A percentile compares a stretch with the other conserved stretches of the same genome.
Conservation (phyloP, 305 asterid species). For the Fraxinus sp. region DNA sequence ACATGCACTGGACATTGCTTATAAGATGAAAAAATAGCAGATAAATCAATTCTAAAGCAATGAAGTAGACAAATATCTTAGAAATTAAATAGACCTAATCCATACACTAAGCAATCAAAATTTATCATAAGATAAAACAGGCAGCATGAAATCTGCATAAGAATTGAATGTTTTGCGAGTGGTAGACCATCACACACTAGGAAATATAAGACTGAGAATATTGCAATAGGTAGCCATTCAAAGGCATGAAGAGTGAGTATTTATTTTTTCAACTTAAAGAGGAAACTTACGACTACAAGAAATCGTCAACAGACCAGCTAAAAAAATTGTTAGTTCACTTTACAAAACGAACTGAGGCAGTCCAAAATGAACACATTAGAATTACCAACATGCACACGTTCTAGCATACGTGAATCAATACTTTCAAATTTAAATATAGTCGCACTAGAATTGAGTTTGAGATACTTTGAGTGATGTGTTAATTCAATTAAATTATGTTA, state of each 20-base stretch:
- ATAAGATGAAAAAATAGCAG: background rate
- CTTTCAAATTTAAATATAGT: background rate
- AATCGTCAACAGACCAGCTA: background rate
- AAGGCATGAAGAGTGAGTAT: background rate
- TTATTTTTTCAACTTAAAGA: background rate
- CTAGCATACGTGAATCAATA: background rate
- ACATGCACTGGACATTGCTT: background rate
- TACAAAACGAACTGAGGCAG: background rate
- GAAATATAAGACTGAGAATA: background rate
- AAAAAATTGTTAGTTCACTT: background rate
- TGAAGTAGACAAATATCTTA: background rate
- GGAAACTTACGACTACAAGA: background rate
- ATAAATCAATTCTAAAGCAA: background rate
- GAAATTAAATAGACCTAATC: background rate
- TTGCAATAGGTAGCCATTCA: slow-evolving; percentile 3
- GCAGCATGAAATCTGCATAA: slow-evolving; percentile 12
- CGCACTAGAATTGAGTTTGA: slow-evolving; percentile 11
- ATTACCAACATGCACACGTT: slow-evolving; percentile 7
- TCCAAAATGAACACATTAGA: background rate
- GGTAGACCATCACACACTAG: slow-evolving; percentile 1
- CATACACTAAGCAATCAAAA: slow-evolving; percentile 16
- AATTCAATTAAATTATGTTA: slow-evolving; percentile 5
- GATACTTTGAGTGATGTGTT: background rate
- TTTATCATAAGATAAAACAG: slow-evolving; percentile 13
- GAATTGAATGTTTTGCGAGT: slow-evolving; percentile 8